phyloP scores from a whole-genome alignment of 768 basidiomycete genomes.

The Amanita rimosa region DNA sequence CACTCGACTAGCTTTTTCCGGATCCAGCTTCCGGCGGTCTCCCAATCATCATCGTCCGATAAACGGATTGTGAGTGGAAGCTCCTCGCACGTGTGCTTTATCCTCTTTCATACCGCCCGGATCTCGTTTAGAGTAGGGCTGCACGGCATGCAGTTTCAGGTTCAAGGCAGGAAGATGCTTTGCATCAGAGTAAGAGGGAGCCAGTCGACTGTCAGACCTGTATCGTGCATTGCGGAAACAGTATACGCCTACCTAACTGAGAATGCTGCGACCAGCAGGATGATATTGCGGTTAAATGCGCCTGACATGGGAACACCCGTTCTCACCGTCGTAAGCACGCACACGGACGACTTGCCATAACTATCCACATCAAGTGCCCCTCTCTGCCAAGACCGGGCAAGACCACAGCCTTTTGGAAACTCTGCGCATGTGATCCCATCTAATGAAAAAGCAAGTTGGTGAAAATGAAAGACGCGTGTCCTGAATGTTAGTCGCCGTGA shows the following conservation, averaged over 20 bases:
- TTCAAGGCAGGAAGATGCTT: too few species aligned
- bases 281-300: neutral
- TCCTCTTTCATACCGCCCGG: neutral
- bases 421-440: neutral
- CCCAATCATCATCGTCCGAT: neutral
- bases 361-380: too few species aligned
- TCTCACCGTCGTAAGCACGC: too few species aligned
- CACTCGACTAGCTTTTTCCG: neutral
- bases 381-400: neutral
- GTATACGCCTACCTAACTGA: too few species aligned
- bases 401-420: neutral
- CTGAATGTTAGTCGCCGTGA: neutral
- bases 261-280: too few species aligned
- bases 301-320: neutral
- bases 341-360: too few species aligned
- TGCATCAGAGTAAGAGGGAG: too few species aligned
- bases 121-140: too few species aligned
- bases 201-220: too few species aligned
- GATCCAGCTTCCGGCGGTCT: neutral
- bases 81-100: neutral
- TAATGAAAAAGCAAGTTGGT: neutral
- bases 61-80: neutral
- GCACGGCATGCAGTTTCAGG: too few species aligned
- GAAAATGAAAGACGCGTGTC: neutral
- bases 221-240: too few species aligned